Base-by-base conservation (phyloP, 768 basidiomycete species). In the Boletus vermiculosoides region DNA sequence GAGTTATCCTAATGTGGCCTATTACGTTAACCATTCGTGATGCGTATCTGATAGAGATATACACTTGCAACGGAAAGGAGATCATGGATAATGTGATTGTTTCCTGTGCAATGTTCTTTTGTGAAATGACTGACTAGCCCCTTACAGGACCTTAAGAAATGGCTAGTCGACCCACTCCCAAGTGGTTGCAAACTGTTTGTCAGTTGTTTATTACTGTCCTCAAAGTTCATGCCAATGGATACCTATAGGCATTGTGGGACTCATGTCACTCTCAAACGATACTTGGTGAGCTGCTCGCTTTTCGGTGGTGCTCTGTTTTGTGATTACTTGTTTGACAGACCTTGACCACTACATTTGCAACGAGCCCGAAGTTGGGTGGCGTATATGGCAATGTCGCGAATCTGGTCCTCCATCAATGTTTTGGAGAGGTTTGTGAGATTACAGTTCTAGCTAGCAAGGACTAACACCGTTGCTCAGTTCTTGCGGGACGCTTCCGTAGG, bases 261-360 rank as follows among this genome's bases (percentile, higher is more conserved):
- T 64, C 71, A 4, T 71, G 69, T 25, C 70, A 71, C 23, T 71
- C 70, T 6, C 55, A 63, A 7, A 70, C 69, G 1, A 68, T 71
- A 13, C 59, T 71, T n/a, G 69, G 70, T 68, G 8, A 34, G 56
- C 6, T 50, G 4, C 18, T 41, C 16, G 18, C 37, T n/a, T 42
- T 42, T 15, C n/a, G 23, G 8, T 15, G 2, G 25, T 45, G 9
- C 42, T 49, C 13, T 37, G 6, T 16, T 42, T 47, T 6, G 45
- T n/a, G 31, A 30, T 30, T 20, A 20, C 9, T 22, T 51, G 30
- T n/a, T 18, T 36, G 34, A 34, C 34, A 71, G 69, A 71, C 42
- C 64, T 71, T 28, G 68, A 68, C 9, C 68, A 71, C 25, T 42
- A 61, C n/a, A 40, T 8, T 1, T 70, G 68, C 45, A 70, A 70